phyloP scores from a whole-genome alignment of 148 eudicot genomes.

The Camellia japonica region DNA sequence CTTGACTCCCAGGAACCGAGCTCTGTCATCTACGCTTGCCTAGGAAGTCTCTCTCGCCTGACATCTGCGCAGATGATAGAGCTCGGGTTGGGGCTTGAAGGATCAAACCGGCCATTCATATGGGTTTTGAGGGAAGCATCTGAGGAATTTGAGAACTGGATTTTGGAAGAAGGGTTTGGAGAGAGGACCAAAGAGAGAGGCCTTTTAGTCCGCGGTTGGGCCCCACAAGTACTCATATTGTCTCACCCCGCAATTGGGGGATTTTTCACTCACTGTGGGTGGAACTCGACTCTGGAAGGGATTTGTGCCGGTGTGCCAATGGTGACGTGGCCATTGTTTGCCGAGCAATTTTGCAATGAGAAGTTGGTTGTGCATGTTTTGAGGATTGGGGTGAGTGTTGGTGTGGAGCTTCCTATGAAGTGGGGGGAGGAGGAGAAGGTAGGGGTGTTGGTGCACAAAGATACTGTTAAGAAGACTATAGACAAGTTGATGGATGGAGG shows the following conservation, averaged over 20 bases:
- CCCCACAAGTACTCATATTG: slow-evolving; percentile 11
- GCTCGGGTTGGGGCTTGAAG: slow-evolving; percentile 20
- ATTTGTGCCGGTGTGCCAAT: slow-evolving; percentile 12
- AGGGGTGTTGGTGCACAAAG: slow-evolving; percentile 10
- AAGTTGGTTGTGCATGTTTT: background rate
- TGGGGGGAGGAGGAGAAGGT: slow-evolving; percentile 11
- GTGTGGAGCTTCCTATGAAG: background rate
- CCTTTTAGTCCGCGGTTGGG: slow-evolving; percentile 12
- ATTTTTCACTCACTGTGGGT: slow-evolving; percentile 4
- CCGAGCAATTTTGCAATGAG: slow-evolving; percentile 10
- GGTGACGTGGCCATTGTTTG: slow-evolving; percentile 13
- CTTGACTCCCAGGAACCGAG: slow-evolving; percentile 26
- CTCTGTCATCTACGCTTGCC: slow-evolving; percentile 23
- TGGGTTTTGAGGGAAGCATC: slow-evolving; percentile 16
- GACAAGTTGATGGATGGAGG: slow-evolving; percentile 6
- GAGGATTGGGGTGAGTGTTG: slow-evolving; percentile 8
- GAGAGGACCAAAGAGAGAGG: slow-evolving; percentile 15
- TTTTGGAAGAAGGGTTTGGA: slow-evolving; percentile 12
- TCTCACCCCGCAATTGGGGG: background rate
- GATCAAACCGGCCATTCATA: slow-evolving; percentile 15
- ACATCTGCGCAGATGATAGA: slow-evolving; percentile 17
- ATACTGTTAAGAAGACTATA: background rate
- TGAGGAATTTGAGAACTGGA: slow-evolving; percentile 20
- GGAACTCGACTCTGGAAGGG: slow-evolving; percentile 15
- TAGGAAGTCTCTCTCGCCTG: slow-evolving; percentile 17